Evolutionary conservation across 306 rosid genomes (phyloP), one percentile per base, ranked within the genome.

Genomic region (Morella rubra): DNA sequence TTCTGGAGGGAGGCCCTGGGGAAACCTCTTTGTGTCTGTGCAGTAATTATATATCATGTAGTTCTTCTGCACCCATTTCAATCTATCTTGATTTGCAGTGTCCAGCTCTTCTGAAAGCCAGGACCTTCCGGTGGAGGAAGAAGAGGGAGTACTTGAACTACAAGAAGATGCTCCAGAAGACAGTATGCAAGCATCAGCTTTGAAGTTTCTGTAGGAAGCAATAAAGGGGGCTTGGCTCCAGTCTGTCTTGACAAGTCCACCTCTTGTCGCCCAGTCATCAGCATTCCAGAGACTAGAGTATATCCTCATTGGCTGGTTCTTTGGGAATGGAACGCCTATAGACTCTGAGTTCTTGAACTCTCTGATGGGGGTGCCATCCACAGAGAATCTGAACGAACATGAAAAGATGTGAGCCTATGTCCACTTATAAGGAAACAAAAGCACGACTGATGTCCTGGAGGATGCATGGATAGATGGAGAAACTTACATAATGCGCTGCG

Each of bases 21-120:
- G 88, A 68, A 86, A 89, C 14, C 90, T 72, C 73, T 75, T 82
- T 1, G 47, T 7, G 55, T 88, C 92, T 0, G 71, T 15, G 75
- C 93, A 93, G 50, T 89, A 90, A 71, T 90, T 80, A 54, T 92
- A 92, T 5, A 92, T 89, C 96, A 90, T 92, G 73, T 84, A 87
- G 37, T 90, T 87, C 24, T 74, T 84, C 73, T 87, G 91, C 56
- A 77, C 92, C 93, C 90, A 86, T 8, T 64, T 44, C 0, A 93
- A 45, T 47, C 73, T 86, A 0, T 80, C 71, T 15, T 85, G 85
- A 2, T 79, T 49, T 1, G 84, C 61, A 0, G 79, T 18, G 54
- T 87, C 90, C 51, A 93, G 10, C 62, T 87, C 75, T 13, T 56
- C 3, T 2, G 37, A 32, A 2, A 32, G 37, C 37, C 37, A 32